Percentiles rank a stretch among this genome's conserved stretches.
These are phyloP conservation scores for Marasmius oreades DNA, from an alignment of 1,284 basidiomycete species.

Conservation along the genomic window DNA sequence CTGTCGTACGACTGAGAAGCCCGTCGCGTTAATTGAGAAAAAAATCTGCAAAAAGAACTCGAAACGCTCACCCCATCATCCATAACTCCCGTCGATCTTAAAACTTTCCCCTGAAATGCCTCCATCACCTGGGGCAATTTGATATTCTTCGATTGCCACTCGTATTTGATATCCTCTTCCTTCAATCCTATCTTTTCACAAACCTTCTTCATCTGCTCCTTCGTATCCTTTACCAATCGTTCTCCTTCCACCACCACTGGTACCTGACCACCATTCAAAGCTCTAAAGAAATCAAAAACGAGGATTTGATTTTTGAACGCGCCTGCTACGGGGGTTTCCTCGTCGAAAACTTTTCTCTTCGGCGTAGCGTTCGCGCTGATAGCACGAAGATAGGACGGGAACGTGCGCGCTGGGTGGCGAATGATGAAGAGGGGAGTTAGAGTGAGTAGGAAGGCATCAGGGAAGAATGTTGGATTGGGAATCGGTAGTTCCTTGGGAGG, in stretches of 20 bases:
- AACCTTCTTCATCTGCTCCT: not conserved
- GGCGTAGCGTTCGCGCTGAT: not conserved
- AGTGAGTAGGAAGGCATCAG: not conserved
- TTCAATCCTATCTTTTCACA: not conserved
- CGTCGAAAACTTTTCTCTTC: not conserved
- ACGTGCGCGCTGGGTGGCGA: not conserved
- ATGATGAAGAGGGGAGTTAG: not conserved
- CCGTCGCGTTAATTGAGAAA: not conserved
- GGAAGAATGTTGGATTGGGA: not conserved
- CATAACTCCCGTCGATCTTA: not conserved
- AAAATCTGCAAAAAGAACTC: not conserved
- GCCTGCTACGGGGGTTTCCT: not conserved
- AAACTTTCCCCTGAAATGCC: not conserved
- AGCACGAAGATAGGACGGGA: not conserved
- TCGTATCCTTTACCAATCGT: not conserved
- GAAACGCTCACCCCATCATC: not conserved
- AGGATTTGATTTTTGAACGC: not conserved
- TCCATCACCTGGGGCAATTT: not conserved
- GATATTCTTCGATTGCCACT: not conserved
- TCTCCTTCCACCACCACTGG: not conserved
- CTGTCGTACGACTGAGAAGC: not conserved
- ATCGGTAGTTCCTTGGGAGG: not conserved
- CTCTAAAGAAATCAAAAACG: not conserved
- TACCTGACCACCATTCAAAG: not conserved
- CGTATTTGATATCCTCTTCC: not conserved